Evolutionary conservation across 2,329 filamentous ascomycete genomes (phyloP), one percentile per base, ranked within the genome.

Genomic region (Ceratocystis eucalypticola): DNA sequence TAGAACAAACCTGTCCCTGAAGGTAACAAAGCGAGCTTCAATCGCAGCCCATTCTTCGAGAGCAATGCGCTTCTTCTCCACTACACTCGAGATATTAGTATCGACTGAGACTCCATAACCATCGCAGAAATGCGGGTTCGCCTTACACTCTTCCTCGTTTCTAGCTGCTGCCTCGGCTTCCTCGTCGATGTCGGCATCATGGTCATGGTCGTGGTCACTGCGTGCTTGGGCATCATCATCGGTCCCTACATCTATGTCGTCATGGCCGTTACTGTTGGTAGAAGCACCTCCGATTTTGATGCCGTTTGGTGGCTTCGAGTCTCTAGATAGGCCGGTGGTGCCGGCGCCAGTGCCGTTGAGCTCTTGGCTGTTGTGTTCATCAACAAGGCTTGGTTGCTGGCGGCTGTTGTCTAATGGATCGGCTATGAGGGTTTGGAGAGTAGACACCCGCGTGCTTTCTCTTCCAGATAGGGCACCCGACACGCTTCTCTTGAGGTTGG

Each of bases 21-120:
- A 89, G 20, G 88, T 83, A 68, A 87, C 85, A 76, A 99, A 99
- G 73, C 94, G 89, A 74, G 88, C 88, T 74, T 97, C 93, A 55
- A 99, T 88, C 20, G 84, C 83, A 20, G 84, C 81, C 71, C 96
- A 82, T 70, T 91, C 85, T 66, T 91, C 89, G 73, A 92, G 87
- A 0, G 92, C 92, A 44, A 84, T 83, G 72, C 86, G 86, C 77
- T 93, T 94, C 73, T 85, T 86, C 72, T 89, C 84, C 70, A 89
- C 89, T 93, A 71, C 68, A 67, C 75, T 69, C 77, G 74, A 71
- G 61, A 55, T 28, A 28, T 66, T 37, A 66, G 50, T 25, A 55
- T 65, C 55, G 22, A 62, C 25, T 6, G 50, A 8, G 3, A 8
- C 20, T 48, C 22, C 7, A 46, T 8, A 10, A 37, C 41, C 17